These are phyloP conservation scores for Spathaspora sp. DNA, from an alignment of 1,139 yeast species.

Conservation along the genomic window DNA sequence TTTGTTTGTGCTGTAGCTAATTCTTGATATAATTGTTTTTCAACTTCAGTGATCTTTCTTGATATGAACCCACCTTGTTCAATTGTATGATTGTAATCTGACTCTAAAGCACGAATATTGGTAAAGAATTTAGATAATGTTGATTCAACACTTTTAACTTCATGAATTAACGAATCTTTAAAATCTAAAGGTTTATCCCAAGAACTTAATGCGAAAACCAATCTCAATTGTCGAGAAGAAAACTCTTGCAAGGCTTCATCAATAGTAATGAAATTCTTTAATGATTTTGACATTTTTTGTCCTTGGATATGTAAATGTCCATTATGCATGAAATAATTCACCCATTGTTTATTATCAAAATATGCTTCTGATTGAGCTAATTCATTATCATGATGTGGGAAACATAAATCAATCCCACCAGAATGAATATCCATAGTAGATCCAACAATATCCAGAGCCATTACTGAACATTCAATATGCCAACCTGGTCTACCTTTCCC, in stretches of 20 bases:
- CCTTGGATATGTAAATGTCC: conserved; percentile 99
- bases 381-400: conserved; percentile 99
- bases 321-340: conserved; percentile 91
- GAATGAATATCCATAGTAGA: conserved; percentile 88
- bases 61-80: conserved; percentile 47
- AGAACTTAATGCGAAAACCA: conserved; percentile 85
- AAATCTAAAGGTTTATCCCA: conserved; percentile 95
- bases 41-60: conserved; percentile 53
- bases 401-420: conserved; percentile 96
- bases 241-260: conserved; percentile 78
- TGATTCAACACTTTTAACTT: conserved; percentile 75
- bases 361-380: conserved; percentile 96
- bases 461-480: conserved; percentile 99
- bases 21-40: conserved; percentile 54
- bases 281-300: conserved; percentile 93
- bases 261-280: conserved; percentile 92
- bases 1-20: conserved; percentile 56
- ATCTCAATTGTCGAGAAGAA: conserved; percentile 78
- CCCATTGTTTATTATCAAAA: conserved; percentile 90
- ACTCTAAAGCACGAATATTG: conserved; percentile 72
- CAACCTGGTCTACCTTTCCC: conserved; percentile 99
- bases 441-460: conserved; percentile 93
- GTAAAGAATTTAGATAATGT: conserved; percentile 80
- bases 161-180: conserved; percentile 74
- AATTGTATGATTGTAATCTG: conserved; percentile 56